These are phyloP conservation scores for Stephanodiscus triporus DNA, from an alignment of 108 stramenopile genomes.

Conservation along the genomic window DNA sequence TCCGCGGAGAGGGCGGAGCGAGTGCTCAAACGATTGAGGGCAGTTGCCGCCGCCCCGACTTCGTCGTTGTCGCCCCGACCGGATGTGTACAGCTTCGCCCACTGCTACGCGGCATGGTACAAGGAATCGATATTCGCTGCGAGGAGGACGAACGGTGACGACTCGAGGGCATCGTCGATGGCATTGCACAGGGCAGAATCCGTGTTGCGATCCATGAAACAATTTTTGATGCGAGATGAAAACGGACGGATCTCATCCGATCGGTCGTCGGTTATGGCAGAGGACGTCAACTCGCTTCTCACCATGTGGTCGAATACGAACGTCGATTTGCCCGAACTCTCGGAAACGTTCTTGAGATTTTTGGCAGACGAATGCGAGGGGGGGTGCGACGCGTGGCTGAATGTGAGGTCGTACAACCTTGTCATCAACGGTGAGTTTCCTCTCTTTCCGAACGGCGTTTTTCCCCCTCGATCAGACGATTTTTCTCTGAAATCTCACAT, in stretches of 20 bases:
- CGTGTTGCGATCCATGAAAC: conserved; percentile 33
- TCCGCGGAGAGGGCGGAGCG: conserved; percentile 30
- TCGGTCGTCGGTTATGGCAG: neutral
- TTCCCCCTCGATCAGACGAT: neutral
- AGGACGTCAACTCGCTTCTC: conserved; percentile 24
- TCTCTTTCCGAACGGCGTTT: neutral
- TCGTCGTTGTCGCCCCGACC: conserved; percentile 1
- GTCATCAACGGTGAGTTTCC: conserved; percentile 29
- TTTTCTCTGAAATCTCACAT: neutral
- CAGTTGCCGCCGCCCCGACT: too few relatives aligned
- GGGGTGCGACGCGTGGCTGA: conserved; percentile 10
- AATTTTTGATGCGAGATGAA: conserved; percentile 13
- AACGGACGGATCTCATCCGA: neutral
- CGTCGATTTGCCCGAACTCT: conserved; percentile 14
- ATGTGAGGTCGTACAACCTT: conserved; percentile 27
- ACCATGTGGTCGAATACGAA: conserved; percentile 24
- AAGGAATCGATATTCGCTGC: conserved; percentile 26
- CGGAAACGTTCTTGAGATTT: conserved; percentile 23
- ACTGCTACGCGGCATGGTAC: conserved; percentile 38
- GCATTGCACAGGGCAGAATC: conserved; percentile 25
- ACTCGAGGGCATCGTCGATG: conserved; percentile 17
- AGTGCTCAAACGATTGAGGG: conserved; percentile 24
- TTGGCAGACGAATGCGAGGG: conserved; percentile 8
- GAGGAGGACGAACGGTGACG: neutral
- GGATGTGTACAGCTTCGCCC: conserved; percentile 28